Evolutionary conservation across 305 asterid species (phyloP).

Genomic region (Fraxinus dipetala): DNA sequence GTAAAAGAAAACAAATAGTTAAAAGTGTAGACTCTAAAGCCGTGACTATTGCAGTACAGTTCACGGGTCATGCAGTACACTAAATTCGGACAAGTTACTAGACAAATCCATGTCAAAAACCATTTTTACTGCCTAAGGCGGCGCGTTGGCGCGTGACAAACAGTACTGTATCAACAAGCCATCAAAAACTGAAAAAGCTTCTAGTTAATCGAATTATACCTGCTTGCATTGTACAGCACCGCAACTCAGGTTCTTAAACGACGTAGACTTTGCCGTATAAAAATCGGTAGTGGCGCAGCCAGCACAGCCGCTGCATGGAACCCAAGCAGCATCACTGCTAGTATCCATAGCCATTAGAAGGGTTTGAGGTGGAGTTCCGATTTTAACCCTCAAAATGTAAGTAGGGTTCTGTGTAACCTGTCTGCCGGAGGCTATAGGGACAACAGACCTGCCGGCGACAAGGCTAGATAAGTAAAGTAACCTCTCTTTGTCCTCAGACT

Average conservation of each 20-base stretch:
- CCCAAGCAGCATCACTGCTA: slow-evolving; percentile 58
- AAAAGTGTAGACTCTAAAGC: neutral
- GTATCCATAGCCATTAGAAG: slow-evolving; percentile 50
- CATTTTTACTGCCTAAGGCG: neutral
- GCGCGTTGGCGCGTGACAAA: slow-evolving; percentile 19
- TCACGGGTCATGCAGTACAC: neutral
- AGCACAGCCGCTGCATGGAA: slow-evolving; percentile 48
- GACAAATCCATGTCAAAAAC: neutral
- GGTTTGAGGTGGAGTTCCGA: slow-evolving; percentile 57
- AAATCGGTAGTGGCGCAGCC: slow-evolving; percentile 45
- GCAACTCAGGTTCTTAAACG: slow-evolving; percentile 48
- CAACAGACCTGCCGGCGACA: slow-evolving; percentile 31
- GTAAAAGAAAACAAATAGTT: neutral
- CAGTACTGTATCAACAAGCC: neutral
- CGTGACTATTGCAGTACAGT: neutral
- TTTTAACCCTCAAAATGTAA: slow-evolving; percentile 38
- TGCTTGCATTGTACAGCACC: slow-evolving; percentile 57
- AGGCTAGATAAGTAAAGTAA: slow-evolving; percentile 43
- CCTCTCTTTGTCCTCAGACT: slow-evolving; percentile 44
- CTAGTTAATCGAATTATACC: slow-evolving; percentile 32
- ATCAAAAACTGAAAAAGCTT: neutral
- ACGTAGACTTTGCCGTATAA: slow-evolving; percentile 43
- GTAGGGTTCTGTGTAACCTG: slow-evolving; percentile 47
- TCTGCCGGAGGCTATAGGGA: slow-evolving; percentile 51
- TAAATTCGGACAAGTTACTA: neutral